phyloP scores from a whole-genome alignment of 108 stramenopile species.

The Cyclotella cryptica region DNA sequence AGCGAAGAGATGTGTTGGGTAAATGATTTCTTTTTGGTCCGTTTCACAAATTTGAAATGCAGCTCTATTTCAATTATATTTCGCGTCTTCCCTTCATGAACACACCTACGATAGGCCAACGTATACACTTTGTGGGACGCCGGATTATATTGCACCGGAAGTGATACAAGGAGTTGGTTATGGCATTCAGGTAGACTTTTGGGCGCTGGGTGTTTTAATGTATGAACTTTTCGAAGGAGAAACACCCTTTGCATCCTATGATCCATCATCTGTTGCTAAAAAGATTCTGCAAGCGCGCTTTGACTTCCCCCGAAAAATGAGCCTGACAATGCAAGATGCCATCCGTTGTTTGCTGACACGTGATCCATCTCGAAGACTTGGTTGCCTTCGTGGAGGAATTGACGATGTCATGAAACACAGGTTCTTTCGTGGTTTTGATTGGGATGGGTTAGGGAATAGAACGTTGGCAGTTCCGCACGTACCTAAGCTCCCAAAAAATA shows the following conservation, averaged over 20 bases:
- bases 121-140: conserved; percentile 54
- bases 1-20: conserved; percentile 66
- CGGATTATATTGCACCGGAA: conserved; percentile 78
- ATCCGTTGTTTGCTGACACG: conserved; percentile 61
- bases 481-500: conserved; percentile 62
- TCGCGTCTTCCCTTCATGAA: neutral
- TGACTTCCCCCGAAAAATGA: conserved; percentile 51
- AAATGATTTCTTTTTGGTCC: conserved; percentile 61
- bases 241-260: conserved; percentile 78
- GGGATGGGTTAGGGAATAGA: conserved; percentile 67
- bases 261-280: conserved; percentile 84
- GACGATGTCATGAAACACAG: conserved; percentile 65
- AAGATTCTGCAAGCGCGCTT: conserved; percentile 77
- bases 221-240: conserved; percentile 87
- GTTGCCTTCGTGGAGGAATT: conserved; percentile 64
- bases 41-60: conserved; percentile 71
- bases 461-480: conserved; percentile 81
- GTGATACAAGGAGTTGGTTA: conserved; percentile 62
- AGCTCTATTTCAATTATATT: conserved; percentile 72
- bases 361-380: conserved; percentile 66
- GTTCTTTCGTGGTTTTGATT: conserved; percentile 86
- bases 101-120: conserved; percentile 43
- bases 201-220: conserved; percentile 72
- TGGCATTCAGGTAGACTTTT: conserved; percentile 74
- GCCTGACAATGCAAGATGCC: conserved; percentile 56